A percentile compares a stretch with the other conserved stretches of the same genome.
These are phyloP conservation scores for Aurifilum marmelostoma DNA, from an alignment of 2,329 filamentous ascomycete species.

Conservation along the genomic window DNA sequence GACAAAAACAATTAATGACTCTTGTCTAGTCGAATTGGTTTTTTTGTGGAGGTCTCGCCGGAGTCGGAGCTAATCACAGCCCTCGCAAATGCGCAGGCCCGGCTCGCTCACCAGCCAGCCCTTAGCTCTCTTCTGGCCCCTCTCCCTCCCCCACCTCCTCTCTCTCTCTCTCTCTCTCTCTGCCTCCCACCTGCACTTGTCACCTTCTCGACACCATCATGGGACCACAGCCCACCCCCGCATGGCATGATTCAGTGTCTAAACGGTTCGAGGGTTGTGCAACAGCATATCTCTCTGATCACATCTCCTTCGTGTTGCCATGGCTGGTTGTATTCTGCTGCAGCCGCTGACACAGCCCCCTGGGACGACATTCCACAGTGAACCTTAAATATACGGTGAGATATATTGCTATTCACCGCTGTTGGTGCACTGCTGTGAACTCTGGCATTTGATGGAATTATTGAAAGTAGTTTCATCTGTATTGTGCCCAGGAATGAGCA, in stretches of 20 bases:
- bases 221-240: background rate
- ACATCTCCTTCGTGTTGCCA: background rate
- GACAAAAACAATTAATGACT: background rate
- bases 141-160: too few relatives aligned
- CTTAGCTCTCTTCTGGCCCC: background rate
- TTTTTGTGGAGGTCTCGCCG: constrained; percentile 5
- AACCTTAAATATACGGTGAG: background rate
- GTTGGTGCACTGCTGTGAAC: background rate
- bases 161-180: background rate
- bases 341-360: background rate
- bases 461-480: background rate
- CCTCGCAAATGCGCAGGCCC: constrained; percentile 4
- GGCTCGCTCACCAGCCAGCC: background rate
- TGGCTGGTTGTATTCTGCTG: background rate
- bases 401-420: background rate
- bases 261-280: background rate
- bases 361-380: background rate
- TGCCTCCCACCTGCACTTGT: too few relatives aligned
- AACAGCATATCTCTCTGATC: background rate
- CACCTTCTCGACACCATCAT: background rate
- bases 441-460: too few relatives aligned
- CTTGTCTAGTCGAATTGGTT: background rate
- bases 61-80: constrained; percentile 5
- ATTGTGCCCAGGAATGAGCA: too few relatives aligned
- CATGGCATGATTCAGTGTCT: background rate